These are phyloP conservation scores for Pulveroboletus sp. DNA, from an alignment of 768 basidiomycete genomes.

Conservation along the genomic window DNA sequence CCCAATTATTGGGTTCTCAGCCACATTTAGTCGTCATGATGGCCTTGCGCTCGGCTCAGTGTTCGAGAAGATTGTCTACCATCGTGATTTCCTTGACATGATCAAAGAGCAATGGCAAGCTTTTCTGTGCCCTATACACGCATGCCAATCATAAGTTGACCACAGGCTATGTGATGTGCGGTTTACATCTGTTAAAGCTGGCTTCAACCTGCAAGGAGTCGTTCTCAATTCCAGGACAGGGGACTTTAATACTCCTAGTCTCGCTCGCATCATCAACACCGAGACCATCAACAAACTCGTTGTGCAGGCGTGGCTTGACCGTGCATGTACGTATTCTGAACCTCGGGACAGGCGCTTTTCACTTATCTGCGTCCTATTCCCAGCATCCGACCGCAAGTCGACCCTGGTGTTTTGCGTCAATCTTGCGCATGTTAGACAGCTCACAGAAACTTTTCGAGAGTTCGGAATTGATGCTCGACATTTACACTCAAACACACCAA, in stretches of 20 bases:
- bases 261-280: slow-evolving; percentile 81
- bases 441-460: slow-evolving; percentile 68
- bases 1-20: slow-evolving; percentile 91
- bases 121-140: neutral
- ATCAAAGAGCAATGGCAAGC: slow-evolving; percentile 82
- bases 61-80: slow-evolving; percentile 89
- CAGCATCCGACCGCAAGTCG: slow-evolving; percentile 62
- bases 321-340: slow-evolving; percentile 52
- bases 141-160: neutral
- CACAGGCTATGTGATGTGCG: slow-evolving; percentile 78
- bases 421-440: slow-evolving; percentile 67
- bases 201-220: slow-evolving; percentile 64
- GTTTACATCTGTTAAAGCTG: slow-evolving; percentile 77
- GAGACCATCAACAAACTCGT: slow-evolving; percentile 70
- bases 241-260: slow-evolving; percentile 75
- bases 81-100: slow-evolving; percentile 88
- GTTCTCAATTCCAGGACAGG: slow-evolving; percentile 62
- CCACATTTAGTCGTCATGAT: slow-evolving; percentile 91
- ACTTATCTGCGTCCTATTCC: neutral
- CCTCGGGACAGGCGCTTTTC: slow-evolving; percentile 1
- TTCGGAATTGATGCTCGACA: slow-evolving; percentile 84
- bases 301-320: slow-evolving; percentile 81
- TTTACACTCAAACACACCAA: slow-evolving; percentile 65
- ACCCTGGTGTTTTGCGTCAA: slow-evolving; percentile 93
- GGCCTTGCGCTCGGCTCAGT: slow-evolving; percentile 84